Base-by-base conservation (phyloP, 441 rosid genomes). In the Pelargonium fulgidum region DNA sequence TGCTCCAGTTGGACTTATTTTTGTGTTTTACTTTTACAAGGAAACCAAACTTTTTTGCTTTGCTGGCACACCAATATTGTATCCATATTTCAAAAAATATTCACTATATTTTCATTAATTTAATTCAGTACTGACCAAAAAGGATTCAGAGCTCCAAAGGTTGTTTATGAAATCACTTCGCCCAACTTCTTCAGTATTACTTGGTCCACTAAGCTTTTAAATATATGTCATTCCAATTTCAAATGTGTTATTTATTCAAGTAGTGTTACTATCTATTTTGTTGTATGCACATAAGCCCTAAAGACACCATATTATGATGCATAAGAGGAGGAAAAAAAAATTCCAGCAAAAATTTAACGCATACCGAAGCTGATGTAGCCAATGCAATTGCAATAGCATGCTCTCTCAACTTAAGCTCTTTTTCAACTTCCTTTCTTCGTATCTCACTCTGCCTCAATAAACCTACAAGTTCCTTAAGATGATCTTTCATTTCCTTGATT, bases 401-500 rank as follows among this genome's bases (percentile, higher is more conserved):
- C 71, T 92, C 98, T 72, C 94, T 83, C 73, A 85, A 20, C 74
- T 86, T 94, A 54, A 92, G 80, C 79, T 94, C 99, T 81, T 87
- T 87, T 76, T 88, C 96, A 33, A 83, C 81, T 77, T 94, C 98
- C 79, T 89, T 89, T 81, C 90, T 87, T 69, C 73, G 84, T 44
- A 78, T 16, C 79, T 94, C 99, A 70, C 99, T 91, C 78, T 92
- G 93, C 50, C 82, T 75, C 73, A 90, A 61, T 73, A 92, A 74
- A 56, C 84, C 81, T 45, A 94, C 94, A 33, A 94, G 92, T 84
- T 94, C 99, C 73, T 89, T 89, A 47, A 92, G 79, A 73, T 92
- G 96, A 76, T 90, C 98, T 82, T 94, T 92, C 91, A 92, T 90
- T 83, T 92, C 97, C 80, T 84, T 90, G 72, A 85, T 84, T 71